Base-by-base conservation (phyloP, 805 yeast genomes). In the Metschnikowia chrysomelidarum region DNA sequence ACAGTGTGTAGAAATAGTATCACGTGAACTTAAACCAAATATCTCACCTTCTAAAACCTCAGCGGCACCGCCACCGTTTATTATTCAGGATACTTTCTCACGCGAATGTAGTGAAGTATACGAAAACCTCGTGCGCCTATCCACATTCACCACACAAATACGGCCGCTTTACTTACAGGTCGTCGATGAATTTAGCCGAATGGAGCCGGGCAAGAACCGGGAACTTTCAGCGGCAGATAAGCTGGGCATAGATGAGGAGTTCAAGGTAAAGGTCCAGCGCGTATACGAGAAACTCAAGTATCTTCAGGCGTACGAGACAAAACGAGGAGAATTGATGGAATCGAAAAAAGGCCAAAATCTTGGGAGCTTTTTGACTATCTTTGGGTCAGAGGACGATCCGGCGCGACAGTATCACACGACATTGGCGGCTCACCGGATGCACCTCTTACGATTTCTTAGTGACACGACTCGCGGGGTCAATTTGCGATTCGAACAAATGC, bases 211-310 rank as follows among this genome's bases (percentile, higher is more conserved):
- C 5, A 19, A 32, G 8, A 26, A 22, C 3, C 30, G 31, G 9
- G 47, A 45, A 5, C 61, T 75, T 53, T 48, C 69, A 17, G 65
- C 67, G 19, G 64, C 58, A 7, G 80, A 77, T 24, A 74, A 77
- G 47, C 76, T 76, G 41, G 65, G 68, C 23, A 66, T 79, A 15
- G 84, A 78, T 44, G 71, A 75, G 30, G 78, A 76, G 39, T 64
- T 76, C 27, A 68, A 76, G 38, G 48, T 69, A 16, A 73, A 75
- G 49, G 47, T 78, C 29, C 80, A 75, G 44, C 68, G 69, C 38
- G 62, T 75, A 44, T 69, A 69, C 41, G 75, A 73, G 38, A 71
- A 76, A 49, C 63, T 76, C 30, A 73, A 71, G 40, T 52, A 64
- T 34, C 51, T 76, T 32, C 77, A 73, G 38, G 57, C 62, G 3